These are phyloP conservation scores for Triangularia verruculosa DNA, from an alignment of 2,329 filamentous ascomycete species.

Conservation along the genomic window DNA sequence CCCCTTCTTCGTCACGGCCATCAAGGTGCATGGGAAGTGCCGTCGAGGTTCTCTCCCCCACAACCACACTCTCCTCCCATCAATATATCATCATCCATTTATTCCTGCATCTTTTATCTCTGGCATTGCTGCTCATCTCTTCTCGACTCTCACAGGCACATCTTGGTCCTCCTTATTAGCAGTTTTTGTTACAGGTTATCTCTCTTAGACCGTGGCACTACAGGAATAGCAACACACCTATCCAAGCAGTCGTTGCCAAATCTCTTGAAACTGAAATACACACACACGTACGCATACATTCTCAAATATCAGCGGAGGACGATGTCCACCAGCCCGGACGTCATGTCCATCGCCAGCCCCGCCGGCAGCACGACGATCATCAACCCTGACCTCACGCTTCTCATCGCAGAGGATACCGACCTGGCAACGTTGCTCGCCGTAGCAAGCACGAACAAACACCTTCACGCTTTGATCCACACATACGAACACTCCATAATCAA, in stretches of 20 bases:
- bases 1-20: constrained; percentile 2
- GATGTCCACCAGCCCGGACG: not conserved
- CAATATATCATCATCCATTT: not conserved
- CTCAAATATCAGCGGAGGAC: not conserved
- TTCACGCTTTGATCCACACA: not conserved
- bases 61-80: not conserved
- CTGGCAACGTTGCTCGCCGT: constrained; percentile 1
- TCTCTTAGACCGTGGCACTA: not conserved
- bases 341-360: not conserved
- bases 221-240: not conserved
- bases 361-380: not conserved
- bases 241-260: not conserved
- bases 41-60: not conserved
- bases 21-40: constrained; percentile 5
- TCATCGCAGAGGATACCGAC: constrained; percentile 9
- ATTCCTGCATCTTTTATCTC: not conserved
- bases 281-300: not conserved
- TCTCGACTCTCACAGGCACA: not conserved
- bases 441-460: not conserved
- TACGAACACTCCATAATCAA: constrained; percentile 17
- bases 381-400: constrained; percentile 13
- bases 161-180: not conserved
- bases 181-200: not conserved
- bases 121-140: not conserved
- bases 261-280: not conserved